A percentile compares a stretch with the other conserved stretches of the same genome.
Evolutionary conservation across 192 early-diverging fungal genomes (phyloP).

Genomic region (Dissophora globulifera): DNA sequence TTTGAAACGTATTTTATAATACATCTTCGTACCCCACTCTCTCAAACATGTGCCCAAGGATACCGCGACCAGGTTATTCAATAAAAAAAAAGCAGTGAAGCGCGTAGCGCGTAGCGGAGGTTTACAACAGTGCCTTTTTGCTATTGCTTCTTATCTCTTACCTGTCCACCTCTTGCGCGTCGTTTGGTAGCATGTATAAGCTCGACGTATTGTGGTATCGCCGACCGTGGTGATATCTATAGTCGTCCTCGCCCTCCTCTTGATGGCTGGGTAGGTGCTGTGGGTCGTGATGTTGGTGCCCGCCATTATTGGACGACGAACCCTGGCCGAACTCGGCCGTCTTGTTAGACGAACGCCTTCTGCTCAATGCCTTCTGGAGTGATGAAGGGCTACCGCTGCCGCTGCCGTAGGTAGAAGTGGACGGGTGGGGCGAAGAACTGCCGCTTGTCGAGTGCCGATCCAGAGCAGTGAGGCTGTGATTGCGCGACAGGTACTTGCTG

Average conservation of each 20-base stretch:
- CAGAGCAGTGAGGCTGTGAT: conserved; percentile 14
- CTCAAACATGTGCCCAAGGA: conserved; percentile 1
- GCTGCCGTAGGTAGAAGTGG: neutral
- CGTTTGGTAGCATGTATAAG: conserved; percentile 37
- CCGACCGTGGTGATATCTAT: conserved; percentile 14
- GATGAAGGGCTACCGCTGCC: neutral
- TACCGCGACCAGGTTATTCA: too few relatives aligned
- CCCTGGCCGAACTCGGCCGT: conserved; percentile 7
- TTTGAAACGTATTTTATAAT: too few relatives aligned
- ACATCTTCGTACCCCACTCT: neutral
- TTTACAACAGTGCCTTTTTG: too few relatives aligned
- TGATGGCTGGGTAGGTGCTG: conserved; percentile 24
- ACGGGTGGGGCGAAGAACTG: neutral
- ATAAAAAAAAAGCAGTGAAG: too few relatives aligned
- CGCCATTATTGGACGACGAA: conserved; percentile 1
- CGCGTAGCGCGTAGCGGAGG: too few relatives aligned
- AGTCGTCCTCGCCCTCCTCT: conserved; percentile 26
- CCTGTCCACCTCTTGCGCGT: conserved; percentile 43
- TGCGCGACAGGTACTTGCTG: conserved; percentile 14
- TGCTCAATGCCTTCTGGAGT: conserved; percentile 30
- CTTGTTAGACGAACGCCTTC: conserved; percentile 34
- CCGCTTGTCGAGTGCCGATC: neutral
- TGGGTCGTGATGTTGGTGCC: neutral
- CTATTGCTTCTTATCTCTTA: conserved; percentile 5
- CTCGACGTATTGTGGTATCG: conserved; percentile 40